These are phyloP conservation scores for Colletotrichum somersetense DNA, from an alignment of 2,329 filamentous ascomycete genomes.

Conservation along the genomic window DNA sequence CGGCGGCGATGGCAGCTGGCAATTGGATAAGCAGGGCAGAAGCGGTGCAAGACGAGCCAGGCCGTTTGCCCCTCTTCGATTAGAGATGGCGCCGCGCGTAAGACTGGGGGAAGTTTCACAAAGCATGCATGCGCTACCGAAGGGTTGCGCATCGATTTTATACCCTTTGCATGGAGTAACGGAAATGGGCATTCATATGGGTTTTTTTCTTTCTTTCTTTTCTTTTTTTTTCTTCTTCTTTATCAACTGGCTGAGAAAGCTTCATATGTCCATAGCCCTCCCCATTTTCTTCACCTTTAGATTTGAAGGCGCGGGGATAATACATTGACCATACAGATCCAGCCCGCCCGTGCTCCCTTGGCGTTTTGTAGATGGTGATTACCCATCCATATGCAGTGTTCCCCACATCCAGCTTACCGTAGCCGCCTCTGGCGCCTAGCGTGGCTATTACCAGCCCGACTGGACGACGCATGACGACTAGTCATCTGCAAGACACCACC, in stretches of 20 bases:
- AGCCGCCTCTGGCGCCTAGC: background rate
- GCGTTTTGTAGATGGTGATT: too few relatives aligned
- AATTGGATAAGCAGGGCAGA: conserved; percentile 1
- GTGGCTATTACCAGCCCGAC: background rate
- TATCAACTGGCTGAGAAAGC: conserved; percentile 1
- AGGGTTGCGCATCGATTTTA: conserved; percentile 33
- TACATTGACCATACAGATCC: conserved; percentile 19
- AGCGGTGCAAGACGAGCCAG: conserved; percentile 22
- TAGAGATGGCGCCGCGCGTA: conserved; percentile 24
- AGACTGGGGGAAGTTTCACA: conserved; percentile 22
- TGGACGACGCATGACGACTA: background rate
- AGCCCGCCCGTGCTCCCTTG: background rate
- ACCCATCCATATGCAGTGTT: background rate
- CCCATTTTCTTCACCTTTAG: conserved; percentile 7
- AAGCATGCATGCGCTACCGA: conserved; percentile 26
- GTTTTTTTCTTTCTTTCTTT: background rate
- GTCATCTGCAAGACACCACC: conserved; percentile 23
- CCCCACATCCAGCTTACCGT: background rate
- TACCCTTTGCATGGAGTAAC: conserved; percentile 41
- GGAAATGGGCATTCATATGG: conserved; percentile 38
- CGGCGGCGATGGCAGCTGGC: background rate
- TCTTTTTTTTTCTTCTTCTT: background rate
- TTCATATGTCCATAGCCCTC: conserved; percentile 16
- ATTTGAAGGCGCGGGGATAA: conserved; percentile 11
- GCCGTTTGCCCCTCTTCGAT: background rate